These are phyloP conservation scores for Rhododendron williamsianum DNA, from an alignment of 148 eudicot species.

Conservation along the genomic window DNA sequence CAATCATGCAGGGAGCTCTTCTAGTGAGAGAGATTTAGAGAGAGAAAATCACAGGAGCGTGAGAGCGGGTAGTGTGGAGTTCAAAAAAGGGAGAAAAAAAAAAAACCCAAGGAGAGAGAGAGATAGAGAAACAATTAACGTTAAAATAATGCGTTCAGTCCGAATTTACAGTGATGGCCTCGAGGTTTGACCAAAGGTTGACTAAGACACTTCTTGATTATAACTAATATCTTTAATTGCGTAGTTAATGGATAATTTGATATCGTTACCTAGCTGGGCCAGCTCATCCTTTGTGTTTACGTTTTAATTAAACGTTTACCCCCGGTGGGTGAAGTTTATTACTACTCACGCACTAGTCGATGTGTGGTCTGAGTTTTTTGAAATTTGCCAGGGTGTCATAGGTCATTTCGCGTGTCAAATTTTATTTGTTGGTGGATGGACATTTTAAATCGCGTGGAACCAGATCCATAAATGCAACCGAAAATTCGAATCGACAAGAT, in stretches of 20 bases:
- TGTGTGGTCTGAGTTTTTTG: not conserved
- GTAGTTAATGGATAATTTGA: not conserved
- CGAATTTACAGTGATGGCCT: conserved; percentile 5
- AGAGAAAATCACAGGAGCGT: conserved; percentile 4
- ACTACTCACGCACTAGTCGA: not conserved
- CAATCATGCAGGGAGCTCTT: conserved; percentile 14
- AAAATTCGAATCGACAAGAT: not conserved
- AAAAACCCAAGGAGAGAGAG: not conserved
- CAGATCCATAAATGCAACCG: not conserved
- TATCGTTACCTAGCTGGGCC: not conserved
- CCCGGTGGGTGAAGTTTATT: not conserved
- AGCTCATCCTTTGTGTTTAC: not conserved
- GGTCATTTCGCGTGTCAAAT: not conserved
- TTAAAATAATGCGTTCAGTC: not conserved
- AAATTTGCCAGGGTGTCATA: not conserved
- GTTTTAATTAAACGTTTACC: not conserved
- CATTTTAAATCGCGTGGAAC: not conserved
- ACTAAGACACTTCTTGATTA: not conserved
- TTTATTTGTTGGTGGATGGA: not conserved
- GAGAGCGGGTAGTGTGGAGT: not conserved
- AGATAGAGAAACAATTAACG: not conserved
- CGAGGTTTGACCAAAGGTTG: not conserved
- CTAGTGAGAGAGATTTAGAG: not conserved
- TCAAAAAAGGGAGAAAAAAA: not conserved
- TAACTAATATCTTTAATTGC: not conserved